phyloP scores from a whole-genome alignment of 1,284 basidiomycete genomes.

The Wallemia hederae region DNA sequence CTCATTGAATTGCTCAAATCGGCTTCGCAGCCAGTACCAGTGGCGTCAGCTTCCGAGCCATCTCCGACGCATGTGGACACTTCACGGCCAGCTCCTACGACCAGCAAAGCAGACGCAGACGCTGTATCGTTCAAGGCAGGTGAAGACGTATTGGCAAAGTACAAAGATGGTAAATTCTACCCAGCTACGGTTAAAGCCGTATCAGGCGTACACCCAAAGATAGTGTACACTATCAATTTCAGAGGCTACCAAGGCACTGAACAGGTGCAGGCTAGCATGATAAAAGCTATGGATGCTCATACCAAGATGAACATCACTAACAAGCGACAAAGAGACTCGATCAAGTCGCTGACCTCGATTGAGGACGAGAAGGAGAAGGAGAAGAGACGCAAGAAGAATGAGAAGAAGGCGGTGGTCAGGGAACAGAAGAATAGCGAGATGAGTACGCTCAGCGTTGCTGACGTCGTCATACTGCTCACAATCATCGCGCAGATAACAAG shows the following conservation, averaged over 20 bases:
- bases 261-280: constrained; percentile 8
- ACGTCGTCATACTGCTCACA: constrained; percentile 12
- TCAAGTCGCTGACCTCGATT: neutral
- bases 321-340: neutral
- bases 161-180: constrained; percentile 13
- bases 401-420: neutral
- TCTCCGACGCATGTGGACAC: no score
- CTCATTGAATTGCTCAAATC: constrained; percentile 15
- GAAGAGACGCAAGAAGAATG: neutral
- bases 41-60: neutral
- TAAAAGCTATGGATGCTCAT: neutral
- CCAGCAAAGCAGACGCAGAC: neutral
- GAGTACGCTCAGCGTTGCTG: constrained; percentile 13
- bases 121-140: constrained; percentile 11
- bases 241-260: constrained; percentile 17
- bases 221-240: constrained; percentile 17
- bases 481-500: constrained; percentile 6
- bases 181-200: constrained; percentile 13
- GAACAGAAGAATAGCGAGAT: constrained; percentile 13
- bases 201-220: constrained; percentile 12
- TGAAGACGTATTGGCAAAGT: constrained; percentile 16
- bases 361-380: constrained; percentile 7
- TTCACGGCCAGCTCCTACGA: neutral
- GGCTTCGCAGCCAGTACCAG: neutral
- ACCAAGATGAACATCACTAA: neutral